Evolutionary conservation across 2,329 filamentous ascomycete species (phyloP).

Genomic region (Metarhizium guizhouense): DNA sequence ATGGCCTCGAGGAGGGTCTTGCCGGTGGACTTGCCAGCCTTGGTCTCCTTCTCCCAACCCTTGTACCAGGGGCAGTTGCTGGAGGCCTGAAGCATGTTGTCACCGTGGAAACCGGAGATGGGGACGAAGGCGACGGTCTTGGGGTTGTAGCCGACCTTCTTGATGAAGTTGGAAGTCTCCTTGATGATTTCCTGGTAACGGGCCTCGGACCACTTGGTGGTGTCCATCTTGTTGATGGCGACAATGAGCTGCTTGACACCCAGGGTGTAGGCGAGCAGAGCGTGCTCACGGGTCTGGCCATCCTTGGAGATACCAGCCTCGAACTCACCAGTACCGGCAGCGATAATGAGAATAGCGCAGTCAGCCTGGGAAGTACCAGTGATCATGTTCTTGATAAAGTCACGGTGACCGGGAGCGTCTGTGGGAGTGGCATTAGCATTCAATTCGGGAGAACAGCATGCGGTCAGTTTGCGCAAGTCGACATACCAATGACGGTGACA

Average conservation of each 20-base stretch:
- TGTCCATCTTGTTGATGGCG: slow-evolving; percentile 99
- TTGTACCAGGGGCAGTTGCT: slow-evolving; percentile 99
- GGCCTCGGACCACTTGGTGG: slow-evolving; percentile 92
- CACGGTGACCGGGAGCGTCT: slow-evolving; percentile 99
- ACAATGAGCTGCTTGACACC: slow-evolving; percentile 99
- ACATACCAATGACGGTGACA: slow-evolving; percentile 91
- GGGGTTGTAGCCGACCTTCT: slow-evolving; percentile 99
- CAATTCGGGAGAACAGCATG: not conserved
- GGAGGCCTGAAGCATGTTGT: slow-evolving; percentile 96
- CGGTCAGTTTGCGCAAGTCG: not conserved
- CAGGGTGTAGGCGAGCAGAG: slow-evolving; percentile 98
- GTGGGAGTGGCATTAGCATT: not conserved
- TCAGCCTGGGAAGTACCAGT: slow-evolving; percentile 99
- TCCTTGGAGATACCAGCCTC: slow-evolving; percentile 99
- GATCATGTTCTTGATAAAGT: slow-evolving; percentile 99
- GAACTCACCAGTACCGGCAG: slow-evolving; percentile 99
- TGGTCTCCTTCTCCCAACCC: slow-evolving; percentile 96
- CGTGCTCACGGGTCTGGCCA: slow-evolving; percentile 99
- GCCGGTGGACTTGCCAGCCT: slow-evolving; percentile 78
- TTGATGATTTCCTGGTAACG: slow-evolving; percentile 99
- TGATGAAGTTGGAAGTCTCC: slow-evolving; percentile 99
- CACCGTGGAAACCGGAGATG: slow-evolving; percentile 99
- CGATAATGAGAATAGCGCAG: slow-evolving; percentile 99
- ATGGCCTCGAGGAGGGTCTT: slow-evolving; percentile 99
- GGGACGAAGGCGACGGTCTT: slow-evolving; percentile 97